A percentile compares a stretch with the other conserved stretches of the same genome.
phyloP scores from a whole-genome alignment of 805 yeast species.

The Soucietia sequanensis region DNA sequence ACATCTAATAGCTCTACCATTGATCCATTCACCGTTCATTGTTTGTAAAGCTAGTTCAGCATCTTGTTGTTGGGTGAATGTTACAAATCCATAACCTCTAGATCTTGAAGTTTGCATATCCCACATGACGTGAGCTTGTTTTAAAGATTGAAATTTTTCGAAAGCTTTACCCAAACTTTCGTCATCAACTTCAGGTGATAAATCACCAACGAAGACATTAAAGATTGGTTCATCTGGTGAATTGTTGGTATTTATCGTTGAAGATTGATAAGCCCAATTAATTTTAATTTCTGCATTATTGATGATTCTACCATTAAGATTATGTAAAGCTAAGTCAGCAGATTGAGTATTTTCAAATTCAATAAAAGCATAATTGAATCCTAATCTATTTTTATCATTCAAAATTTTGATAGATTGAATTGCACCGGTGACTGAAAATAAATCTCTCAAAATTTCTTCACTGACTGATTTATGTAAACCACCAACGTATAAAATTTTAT shows the following conservation, averaged over 20 bases:
- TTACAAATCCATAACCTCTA: slow-evolving; percentile 88
- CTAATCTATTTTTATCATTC: slow-evolving; percentile 70
- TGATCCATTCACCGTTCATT: slow-evolving; percentile 71
- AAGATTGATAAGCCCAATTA: slow-evolving; percentile 84
- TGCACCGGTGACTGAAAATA: slow-evolving; percentile 61
- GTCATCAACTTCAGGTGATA: slow-evolving; percentile 79
- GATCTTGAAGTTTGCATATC: slow-evolving; percentile 93
- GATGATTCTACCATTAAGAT: slow-evolving; percentile 57
- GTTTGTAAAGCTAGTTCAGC: slow-evolving; percentile 71
- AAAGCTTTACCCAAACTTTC: slow-evolving; percentile 63
- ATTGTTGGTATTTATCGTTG: slow-evolving; percentile 52
- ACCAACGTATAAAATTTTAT: slow-evolving; percentile 75
- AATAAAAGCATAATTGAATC: slow-evolving; percentile 80
- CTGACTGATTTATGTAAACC: slow-evolving; percentile 62
- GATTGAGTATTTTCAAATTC: slow-evolving; percentile 59
- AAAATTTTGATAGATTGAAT: slow-evolving; percentile 67
- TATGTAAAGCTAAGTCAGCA: slow-evolving; percentile 62
- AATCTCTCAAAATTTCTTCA: slow-evolving; percentile 60
- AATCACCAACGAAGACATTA: slow-evolving; percentile 84
- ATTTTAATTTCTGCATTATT: slow-evolving; percentile 58
- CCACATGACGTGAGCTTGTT: slow-evolving; percentile 95
- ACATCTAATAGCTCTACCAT: slow-evolving; percentile 76
- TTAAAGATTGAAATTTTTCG: slow-evolving; percentile 53
- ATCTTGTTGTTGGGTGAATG: slow-evolving; percentile 62
- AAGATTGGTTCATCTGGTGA: slow-evolving; percentile 48